Conservation (phyloP, 2,329 filamentous ascomycete species). For the Teratosphaeria zuluensis region DNA sequence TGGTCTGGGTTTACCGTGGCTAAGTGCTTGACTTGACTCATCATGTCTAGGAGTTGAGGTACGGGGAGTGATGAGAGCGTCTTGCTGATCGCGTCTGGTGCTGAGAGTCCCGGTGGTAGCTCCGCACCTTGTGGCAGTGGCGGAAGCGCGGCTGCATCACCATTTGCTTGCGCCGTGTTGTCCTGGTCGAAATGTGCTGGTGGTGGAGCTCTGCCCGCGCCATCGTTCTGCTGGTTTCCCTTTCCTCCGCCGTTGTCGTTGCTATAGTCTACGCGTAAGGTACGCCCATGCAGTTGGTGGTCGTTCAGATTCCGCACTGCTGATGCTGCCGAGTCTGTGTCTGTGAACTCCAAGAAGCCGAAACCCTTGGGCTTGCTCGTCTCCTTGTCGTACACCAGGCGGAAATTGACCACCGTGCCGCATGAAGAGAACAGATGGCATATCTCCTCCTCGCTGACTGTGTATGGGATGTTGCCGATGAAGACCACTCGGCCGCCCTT, state of each 20-base stretch:
- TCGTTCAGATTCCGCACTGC: slow-evolving; percentile 94
- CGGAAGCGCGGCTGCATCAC: slow-evolving; percentile 51
- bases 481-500: slow-evolving; percentile 72
- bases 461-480: slow-evolving; percentile 79
- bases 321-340: slow-evolving; percentile 82
- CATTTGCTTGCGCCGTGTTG: slow-evolving; percentile 2
- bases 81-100: slow-evolving; percentile 82
- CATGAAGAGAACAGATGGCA: slow-evolving; percentile 85
- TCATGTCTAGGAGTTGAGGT: slow-evolving; percentile 81
- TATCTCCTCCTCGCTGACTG: slow-evolving; percentile 92
- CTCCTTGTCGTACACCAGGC: slow-evolving; percentile 89
- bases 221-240: slow-evolving; percentile 6
- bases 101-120: slow-evolving; percentile 70
- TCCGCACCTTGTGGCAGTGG: slow-evolving; percentile 78
- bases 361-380: slow-evolving; percentile 93
- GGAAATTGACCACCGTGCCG: slow-evolving; percentile 83
- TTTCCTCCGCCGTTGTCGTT: slow-evolving; percentile 73
- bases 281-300: slow-evolving; percentile 88
- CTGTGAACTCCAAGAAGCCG: slow-evolving; percentile 91
- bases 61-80: slow-evolving; percentile 81
- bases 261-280: slow-evolving; percentile 89
- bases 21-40: slow-evolving; percentile 87
- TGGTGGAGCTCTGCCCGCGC: slow-evolving; percentile 25
- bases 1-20: slow-evolving; percentile 72
- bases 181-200: slow-evolving; percentile 37